Base-by-base conservation (phyloP, 768 basidiomycete species). In the Termitomyces sp. region DNA sequence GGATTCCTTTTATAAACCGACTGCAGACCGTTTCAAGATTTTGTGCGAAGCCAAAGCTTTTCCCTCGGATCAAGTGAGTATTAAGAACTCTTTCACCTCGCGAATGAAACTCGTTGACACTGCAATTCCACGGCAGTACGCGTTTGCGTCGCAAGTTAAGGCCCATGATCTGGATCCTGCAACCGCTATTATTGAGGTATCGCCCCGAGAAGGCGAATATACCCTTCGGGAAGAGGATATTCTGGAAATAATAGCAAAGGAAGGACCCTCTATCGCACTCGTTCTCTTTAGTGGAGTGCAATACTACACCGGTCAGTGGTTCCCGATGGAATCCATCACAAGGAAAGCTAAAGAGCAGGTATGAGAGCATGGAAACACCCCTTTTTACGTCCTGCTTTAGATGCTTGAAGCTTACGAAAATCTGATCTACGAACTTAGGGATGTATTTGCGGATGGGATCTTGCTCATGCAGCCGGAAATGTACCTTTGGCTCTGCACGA, bases 281-380 rank as follows among this genome's bases (percentile, higher is more conserved):
- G 93, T 98, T 56, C 80, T 98, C 57, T 89, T 99, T 66, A 87
- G 89, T 53, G 93, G 96, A 2, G 85, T 98, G 34, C 96, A 98
- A 70, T 99, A 94, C 74, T 99, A 98, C 73, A 96, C 93, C 22
- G 97, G 95, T 14, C 95, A 99, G 70, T 84, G 77, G 71, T 98
- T 99, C 74, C 88, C 93, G 51, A 93, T 98, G 74, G 65, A 87
- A 65, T 72, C 74, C 24, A 87, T 99, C 66, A 93, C 96, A 15
- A 78, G 77, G 57, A 91, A 89, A 54, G 90, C 91, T 30, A 86
- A 94, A 66, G 84, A 82, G 58, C 83, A 92, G 79, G 93, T 92
- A 67, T 62, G 62, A 51, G 51, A 44, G 40, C 34, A 42, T 55
- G 43, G 51, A 54, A 55, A 49, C 24, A 6, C 30, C 51, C 34